Evolutionary conservation across 2,329 filamentous ascomycete genomes (phyloP), one percentile per base, ranked within the genome.

Genomic region (Colletotrichum sidae): DNA sequence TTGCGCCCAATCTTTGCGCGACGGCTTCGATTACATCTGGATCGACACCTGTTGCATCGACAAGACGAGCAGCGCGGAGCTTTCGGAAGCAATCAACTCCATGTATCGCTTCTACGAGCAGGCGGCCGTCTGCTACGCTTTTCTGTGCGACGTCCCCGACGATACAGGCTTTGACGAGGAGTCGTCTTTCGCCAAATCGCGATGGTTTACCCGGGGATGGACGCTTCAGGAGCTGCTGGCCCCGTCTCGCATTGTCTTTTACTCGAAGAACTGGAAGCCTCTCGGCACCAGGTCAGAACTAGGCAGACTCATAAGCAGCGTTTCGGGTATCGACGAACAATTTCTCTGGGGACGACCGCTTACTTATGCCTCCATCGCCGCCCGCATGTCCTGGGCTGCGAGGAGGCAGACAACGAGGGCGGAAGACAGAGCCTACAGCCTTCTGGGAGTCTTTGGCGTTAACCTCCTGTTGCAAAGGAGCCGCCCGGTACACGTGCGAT

Each of bases 141-240:
- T 60, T 13, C 15, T 66, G 2, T 12, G 44, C 2, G 67, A 70
- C 9, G 53, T 69, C 33, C 33, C 46, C 11, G 17, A 35, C 13
- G 25, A 15, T 38, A 17, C 38, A 12, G 10, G 11, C 8, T 41
- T 53, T 12, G 35, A 17, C 9, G 11, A 35, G 17, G 15, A 41
- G 12, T 63, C 65, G 3, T 12, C 33, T 4, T 69, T 72, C 17
- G 60, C 17, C 4, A 15, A 8, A 12, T 70, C 70, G 25, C 65
- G 55, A 6, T 71, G 70, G 70, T 70, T 72, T n/a, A 51, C 50
- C 2, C 60, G 70, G 38, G 71, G 71, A 0, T 72, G 68, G 70
- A 71, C 71, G 6, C 13, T 72, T 3, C 69, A 72, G 35, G 70
- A 72, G 35, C 72, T 74, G 8, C 57, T 74, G 2, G 72, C 73